Evolutionary conservation across 306 rosid genomes (phyloP).

Genomic region (Adenanthera pavonina): DNA sequence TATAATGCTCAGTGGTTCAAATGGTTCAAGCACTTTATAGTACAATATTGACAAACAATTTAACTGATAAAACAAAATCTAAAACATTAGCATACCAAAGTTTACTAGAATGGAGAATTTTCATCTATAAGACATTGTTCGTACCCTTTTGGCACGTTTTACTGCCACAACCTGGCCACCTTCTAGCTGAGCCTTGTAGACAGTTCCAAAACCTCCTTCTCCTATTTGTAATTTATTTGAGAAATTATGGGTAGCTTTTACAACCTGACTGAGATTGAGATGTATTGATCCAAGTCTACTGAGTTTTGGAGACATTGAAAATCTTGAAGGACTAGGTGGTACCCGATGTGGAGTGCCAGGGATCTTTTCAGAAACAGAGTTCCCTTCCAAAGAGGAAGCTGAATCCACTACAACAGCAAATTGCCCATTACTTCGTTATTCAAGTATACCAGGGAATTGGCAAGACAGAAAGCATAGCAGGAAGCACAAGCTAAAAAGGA

Average conservation of each 20-base stretch:
- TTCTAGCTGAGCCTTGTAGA: conserved; percentile 82
- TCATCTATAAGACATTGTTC: conserved; percentile 13
- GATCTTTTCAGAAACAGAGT: conserved; percentile 61
- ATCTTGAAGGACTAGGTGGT: conserved; percentile 88
- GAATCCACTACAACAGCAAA: conserved; percentile 65
- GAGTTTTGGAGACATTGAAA: conserved; percentile 73
- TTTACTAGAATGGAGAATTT: not conserved
- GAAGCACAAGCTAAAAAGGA: conserved; percentile 26
- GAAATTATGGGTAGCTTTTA: conserved; percentile 83
- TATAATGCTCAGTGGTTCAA: conserved; percentile 9
- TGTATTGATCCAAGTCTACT: conserved; percentile 73
- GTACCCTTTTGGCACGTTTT: conserved; percentile 88
- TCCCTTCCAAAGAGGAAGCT: conserved; percentile 57
- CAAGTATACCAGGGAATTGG: not conserved
- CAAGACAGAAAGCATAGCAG: conserved; percentile 4
- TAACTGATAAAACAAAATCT: conserved; percentile 23
- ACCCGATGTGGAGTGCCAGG: conserved; percentile 74
- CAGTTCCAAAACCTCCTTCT: conserved; percentile 96
- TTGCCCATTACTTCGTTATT: conserved; percentile 35
- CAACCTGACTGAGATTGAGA: conserved; percentile 75
- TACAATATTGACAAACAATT: conserved; percentile 10
- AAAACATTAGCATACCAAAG: conserved; percentile 17
- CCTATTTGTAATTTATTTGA: conserved; percentile 75
- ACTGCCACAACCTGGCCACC: conserved; percentile 79
- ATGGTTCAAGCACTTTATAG: conserved; percentile 27